Evolutionary conservation across 768 basidiomycete genomes (phyloP).

Genomic region (Mycena venus): DNA sequence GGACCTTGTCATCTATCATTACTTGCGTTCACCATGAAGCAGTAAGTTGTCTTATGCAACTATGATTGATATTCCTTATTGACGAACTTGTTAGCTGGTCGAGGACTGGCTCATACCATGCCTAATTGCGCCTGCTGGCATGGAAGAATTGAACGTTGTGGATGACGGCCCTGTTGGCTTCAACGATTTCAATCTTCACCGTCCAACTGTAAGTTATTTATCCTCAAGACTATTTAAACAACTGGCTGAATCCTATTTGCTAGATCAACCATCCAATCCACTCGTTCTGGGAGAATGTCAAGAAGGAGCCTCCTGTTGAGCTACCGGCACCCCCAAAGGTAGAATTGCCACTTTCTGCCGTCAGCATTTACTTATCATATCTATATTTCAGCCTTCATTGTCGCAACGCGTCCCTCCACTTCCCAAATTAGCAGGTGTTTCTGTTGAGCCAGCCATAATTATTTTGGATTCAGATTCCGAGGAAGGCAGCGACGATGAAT

Average conservation of each 20-base stretch:
- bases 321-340: not conserved
- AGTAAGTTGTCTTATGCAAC: not conserved
- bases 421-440: not conserved
- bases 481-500: not conserved
- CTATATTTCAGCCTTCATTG: too few relatives aligned
- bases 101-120: not conserved
- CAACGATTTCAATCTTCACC: conserved; percentile 29
- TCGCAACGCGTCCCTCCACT: not conserved
- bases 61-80: not conserved
- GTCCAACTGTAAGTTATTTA: conserved; percentile 21
- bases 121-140: not conserved
- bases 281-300: not conserved
- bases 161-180: conserved; percentile 22
- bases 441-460: not conserved
- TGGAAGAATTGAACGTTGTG: not conserved
- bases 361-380: not conserved
- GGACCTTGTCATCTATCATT: conserved; percentile 10
- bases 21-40: not conserved
- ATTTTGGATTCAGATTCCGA: not conserved
- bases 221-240: not conserved
- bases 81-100: not conserved
- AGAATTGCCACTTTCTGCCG: not conserved
- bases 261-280: conserved; percentile 28
- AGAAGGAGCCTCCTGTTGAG: not conserved
- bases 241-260: not conserved